Base-by-base conservation (phyloP, 208 protist species). In the Trypanosoma scelopori region DNA sequence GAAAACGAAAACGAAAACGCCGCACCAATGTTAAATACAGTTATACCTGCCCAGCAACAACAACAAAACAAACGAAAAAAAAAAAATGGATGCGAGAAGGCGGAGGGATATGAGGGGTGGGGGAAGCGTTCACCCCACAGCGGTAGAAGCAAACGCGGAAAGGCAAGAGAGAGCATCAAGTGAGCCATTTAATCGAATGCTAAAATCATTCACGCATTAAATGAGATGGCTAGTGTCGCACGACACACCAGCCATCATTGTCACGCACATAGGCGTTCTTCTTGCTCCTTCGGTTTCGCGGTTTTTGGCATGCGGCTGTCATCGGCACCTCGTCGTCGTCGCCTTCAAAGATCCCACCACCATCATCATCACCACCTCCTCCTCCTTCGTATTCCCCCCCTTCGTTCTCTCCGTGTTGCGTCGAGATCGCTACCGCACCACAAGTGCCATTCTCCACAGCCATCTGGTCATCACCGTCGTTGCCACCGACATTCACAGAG, bases 181-280 rank as follows among this genome's bases (percentile, higher is more conserved):
- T n/a, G 23, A 28, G 7, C 13, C 49, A 30, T 37, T 37, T 27
- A 55, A 55, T 35, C 49, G 28, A 55, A 55, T 18, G 23, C 7
- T 18, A 16, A 55, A 55, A 9, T 37, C 32, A 37, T 37, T 37
- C 32, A 37, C 32, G 3, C 5, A 9, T 37, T 37, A 37, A 37
- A 37, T 37, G 32, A 32, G 49, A 30, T 20, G 43, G 28, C 23
- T 57, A 73, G 23, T 35, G 16, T 41, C 52, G 49, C 50, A 77
- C 65, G 6, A 68, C 42, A 65, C 81, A 89, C 86, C 89, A 94
- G 28, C 89, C 89, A 53, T 70, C 71, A 43, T 71, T 81, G 37
- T 65, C 65, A 53, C 82, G 82, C 16, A 84, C 71, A 48, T 82
- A 89, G 2, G 75, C 73, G 47, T 94, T 94, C 69, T 87, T 86